These are phyloP conservation scores for Gymnopilus dilepis DNA, from an alignment of 768 basidiomycete genomes.

Conservation along the genomic window DNA sequence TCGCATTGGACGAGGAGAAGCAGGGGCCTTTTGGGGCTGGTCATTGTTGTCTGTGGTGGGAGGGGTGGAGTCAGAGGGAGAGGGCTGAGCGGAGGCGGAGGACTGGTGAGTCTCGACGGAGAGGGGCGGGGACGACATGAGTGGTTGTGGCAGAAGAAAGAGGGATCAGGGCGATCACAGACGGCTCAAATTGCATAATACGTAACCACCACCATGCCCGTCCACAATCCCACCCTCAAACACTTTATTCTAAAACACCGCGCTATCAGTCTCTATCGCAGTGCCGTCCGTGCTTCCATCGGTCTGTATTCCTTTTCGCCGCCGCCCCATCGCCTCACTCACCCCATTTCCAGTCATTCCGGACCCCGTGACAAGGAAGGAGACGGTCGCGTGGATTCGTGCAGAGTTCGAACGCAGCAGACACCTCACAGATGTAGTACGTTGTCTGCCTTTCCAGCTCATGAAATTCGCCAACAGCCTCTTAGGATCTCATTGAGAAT, in stretches of 20 bases:
- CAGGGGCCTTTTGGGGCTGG: slow-evolving; percentile 33
- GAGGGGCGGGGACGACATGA: slow-evolving; percentile 26
- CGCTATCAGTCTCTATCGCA: slow-evolving; percentile 66
- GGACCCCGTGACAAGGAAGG: slow-evolving; percentile 60
- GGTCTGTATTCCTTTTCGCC: slow-evolving; percentile 43
- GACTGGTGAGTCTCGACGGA: slow-evolving; percentile 8
- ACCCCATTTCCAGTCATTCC: slow-evolving; percentile 56
- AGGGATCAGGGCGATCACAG: slow-evolving; percentile 43
- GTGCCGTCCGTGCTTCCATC: slow-evolving; percentile 70
- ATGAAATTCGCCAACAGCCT: background rate
- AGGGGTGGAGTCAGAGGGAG: slow-evolving; percentile 25
- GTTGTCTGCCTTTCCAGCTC: slow-evolving; percentile 22
- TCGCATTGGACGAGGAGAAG: slow-evolving; percentile 51
- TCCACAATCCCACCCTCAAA: slow-evolving; percentile 55
- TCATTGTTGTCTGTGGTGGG: slow-evolving; percentile 21
- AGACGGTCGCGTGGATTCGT: slow-evolving; percentile 77
- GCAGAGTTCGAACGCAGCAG: slow-evolving; percentile 70
- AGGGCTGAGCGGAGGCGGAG: slow-evolving; percentile 19
- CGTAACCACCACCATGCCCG: slow-evolving; percentile 25
- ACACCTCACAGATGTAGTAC: slow-evolving; percentile 61
- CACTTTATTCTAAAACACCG: slow-evolving; percentile 76
- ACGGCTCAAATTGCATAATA: slow-evolving; percentile 31
- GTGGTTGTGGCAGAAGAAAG: slow-evolving; percentile 24
- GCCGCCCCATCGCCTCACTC: slow-evolving; percentile 3
- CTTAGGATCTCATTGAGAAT: slow-evolving; percentile 64